Conservation (phyloP, 768 basidiomycete species). For the Suillus discolor region DNA sequence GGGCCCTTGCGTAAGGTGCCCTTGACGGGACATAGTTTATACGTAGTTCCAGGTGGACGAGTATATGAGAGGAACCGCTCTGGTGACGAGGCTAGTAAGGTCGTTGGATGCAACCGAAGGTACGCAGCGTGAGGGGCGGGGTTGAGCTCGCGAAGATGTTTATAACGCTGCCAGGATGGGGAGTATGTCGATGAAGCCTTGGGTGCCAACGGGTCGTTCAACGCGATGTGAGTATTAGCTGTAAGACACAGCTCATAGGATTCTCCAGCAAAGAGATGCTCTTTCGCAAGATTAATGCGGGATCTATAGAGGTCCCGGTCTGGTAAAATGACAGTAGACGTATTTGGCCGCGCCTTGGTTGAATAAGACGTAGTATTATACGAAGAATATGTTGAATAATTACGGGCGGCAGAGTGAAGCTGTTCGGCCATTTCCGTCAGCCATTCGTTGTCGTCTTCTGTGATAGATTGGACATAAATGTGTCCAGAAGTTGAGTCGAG, state of each 20-base stretch:
- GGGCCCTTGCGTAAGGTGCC: conserved; percentile 82
- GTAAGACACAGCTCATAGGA: conserved; percentile 95
- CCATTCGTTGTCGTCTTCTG: conserved; percentile 64
- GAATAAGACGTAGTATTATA: conserved; percentile 24
- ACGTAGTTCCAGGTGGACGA: conserved; percentile 61
- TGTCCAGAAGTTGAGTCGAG: conserved; percentile 54
- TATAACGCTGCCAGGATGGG: conserved; percentile 75
- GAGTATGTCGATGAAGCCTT: conserved; percentile 19
- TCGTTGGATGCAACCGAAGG: conserved; percentile 74
- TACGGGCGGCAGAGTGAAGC: conserved; percentile 18
- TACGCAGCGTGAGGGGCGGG: conserved; percentile 90
- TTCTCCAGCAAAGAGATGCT: conserved; percentile 78
- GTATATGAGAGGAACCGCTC: conserved; percentile 88
- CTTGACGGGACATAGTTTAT: conserved; percentile 93
- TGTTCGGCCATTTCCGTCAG: conserved; percentile 42
- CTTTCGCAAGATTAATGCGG: conserved; percentile 70
- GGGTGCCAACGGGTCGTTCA: conserved; percentile 37
- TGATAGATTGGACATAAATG: conserved; percentile 66
- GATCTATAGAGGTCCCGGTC: conserved; percentile 62
- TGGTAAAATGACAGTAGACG: conserved; percentile 50
- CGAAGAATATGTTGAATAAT: conserved; percentile 16
- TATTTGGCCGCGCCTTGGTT: conserved; percentile 25
- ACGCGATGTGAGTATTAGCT: conserved; percentile 60
- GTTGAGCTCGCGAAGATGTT: conserved; percentile 69
- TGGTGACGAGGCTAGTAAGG: conserved; percentile 84